These are phyloP conservation scores for Aspergillus sclerotioniger DNA, from an alignment of 495 filamentous ascomycete species.

Conservation along the genomic window DNA sequence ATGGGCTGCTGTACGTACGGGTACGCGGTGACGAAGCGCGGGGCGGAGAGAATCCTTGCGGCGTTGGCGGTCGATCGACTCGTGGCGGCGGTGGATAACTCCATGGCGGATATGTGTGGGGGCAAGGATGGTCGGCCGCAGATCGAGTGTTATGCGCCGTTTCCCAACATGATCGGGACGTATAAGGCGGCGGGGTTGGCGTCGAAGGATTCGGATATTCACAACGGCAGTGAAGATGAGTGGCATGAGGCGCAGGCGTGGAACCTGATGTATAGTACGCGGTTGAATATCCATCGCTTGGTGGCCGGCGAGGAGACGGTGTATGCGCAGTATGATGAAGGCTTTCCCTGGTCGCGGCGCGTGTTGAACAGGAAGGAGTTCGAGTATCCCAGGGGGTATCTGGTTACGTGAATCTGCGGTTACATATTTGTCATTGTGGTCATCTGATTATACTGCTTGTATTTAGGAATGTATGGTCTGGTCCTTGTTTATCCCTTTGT, in stretches of 20 bases:
- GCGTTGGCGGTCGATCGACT: conserved; percentile 29
- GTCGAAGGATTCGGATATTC: conserved; percentile 29
- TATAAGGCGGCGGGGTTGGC: conserved; percentile 20
- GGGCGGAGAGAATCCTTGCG: conserved; percentile 52
- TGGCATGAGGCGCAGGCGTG: conserved; percentile 21
- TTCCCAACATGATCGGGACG: conserved; percentile 29
- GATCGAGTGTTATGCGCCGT: conserved; percentile 30
- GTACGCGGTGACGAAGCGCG: conserved; percentile 54
- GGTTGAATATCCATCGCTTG: conserved; percentile 28
- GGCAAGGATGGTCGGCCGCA: conserved; percentile 18
- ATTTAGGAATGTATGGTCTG: background rate
- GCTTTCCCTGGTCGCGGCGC: conserved; percentile 22
- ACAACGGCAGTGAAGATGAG: conserved; percentile 5
- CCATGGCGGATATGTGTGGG: conserved; percentile 29
- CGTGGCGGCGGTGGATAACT: conserved; percentile 25
- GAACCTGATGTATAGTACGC: conserved; percentile 30
- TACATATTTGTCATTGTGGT: background rate
- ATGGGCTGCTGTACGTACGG: conserved; percentile 29
- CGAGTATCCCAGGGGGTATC: conserved; percentile 25
- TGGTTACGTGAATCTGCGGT: conserved; percentile 14
- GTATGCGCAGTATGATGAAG: conserved; percentile 24
- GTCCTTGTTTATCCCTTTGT: background rate
- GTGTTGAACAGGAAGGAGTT: conserved; percentile 23
- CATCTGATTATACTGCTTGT: background rate
- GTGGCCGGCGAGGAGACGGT: conserved; percentile 23